Evolutionary conservation across 2,329 filamentous ascomycete species (phyloP), one percentile per base, ranked within the genome.

Genomic region (Podosphaera xanthii): DNA sequence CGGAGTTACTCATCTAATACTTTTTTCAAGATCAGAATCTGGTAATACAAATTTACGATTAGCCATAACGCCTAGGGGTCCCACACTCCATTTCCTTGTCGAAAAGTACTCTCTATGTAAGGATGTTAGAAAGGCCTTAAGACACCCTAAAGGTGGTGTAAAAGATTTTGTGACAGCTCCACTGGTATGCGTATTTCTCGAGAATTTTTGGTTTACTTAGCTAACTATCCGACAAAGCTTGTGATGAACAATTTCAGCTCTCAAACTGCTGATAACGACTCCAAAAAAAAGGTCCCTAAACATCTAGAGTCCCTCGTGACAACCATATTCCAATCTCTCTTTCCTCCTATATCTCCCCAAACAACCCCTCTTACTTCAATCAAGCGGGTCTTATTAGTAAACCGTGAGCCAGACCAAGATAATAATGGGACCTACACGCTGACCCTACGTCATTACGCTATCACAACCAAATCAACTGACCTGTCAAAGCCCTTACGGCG

Each of bases 231-330:
- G 14, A 2, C 31, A 2, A 62, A 84, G 80, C 79, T 98, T 52
- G 92, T 98, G 64, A 97, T 98, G 92, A 98, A 98, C 74, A 96
- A 95, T 71, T 95, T 98, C 71, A 80, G 80, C 46, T 84, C 82
- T 2, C 78, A 84, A 35, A 75, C 76, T 62, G 10, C 30, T 36
- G 69, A 72, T 59, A 70, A 77, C 52, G 78, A 82, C 60, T 72
- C 79, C 36, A 78, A 77, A 60, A 79, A 81, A 31, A 81, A 84
- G 62, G 83, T 94, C n/a, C 89, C 91, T 4, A 94, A 88, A 69
- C 90, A 96, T 65, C 86, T 98, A 67, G 92, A 98, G 72, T 84
- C 86, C 33, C 82, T 98, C 38, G 83, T 89, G 2, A 97, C 90
- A 1, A 94, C 89, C 53, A 83, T 96, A 67, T 98, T 97, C 73